Percentiles rank a stretch among this genome's conserved stretches.
phyloP scores from a whole-genome alignment of 2,329 filamentous ascomycete species.

The Macrophomina pseudophaseolina region DNA sequence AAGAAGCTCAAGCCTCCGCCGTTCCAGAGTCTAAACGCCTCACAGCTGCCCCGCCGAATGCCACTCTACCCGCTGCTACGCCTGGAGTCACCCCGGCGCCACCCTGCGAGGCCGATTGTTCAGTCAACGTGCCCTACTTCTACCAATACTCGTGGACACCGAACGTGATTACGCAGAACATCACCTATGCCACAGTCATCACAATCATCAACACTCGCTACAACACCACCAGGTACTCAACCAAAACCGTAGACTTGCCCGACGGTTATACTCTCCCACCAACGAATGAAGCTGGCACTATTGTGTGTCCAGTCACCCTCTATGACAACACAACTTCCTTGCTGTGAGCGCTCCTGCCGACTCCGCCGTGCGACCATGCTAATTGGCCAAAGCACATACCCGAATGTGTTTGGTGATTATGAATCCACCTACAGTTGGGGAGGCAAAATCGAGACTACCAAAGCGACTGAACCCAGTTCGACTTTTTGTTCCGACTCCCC shows the following conservation, averaged over 20 bases:
- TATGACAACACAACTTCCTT: background rate
- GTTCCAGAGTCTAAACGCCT: background rate
- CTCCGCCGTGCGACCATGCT: background rate
- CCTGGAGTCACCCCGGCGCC: background rate
- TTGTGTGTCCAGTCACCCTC: background rate
- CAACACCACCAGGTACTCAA: slow-evolving; percentile 17
- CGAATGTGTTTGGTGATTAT: background rate
- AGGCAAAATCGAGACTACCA: background rate
- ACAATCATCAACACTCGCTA: slow-evolving; percentile 20
- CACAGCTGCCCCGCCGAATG: slow-evolving; percentile 2
- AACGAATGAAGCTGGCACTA: slow-evolving; percentile 9
- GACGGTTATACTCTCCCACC: background rate
- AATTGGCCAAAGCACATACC: background rate
- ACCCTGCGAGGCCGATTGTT: background rate
- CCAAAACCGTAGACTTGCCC: slow-evolving; percentile 7
- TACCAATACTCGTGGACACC: background rate
- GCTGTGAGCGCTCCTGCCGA: background rate
- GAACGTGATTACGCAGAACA: background rate
- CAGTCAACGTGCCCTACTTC: background rate
- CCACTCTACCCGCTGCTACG: background rate
- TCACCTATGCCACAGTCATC: slow-evolving; percentile 19
- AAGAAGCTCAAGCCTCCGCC: background rate
- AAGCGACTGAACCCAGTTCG: background rate
- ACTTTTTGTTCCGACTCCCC: background rate
- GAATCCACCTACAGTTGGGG: background rate